Evolutionary conservation across 768 basidiomycete genomes (phyloP).

Genomic region (Trametes gibbosa): DNA sequence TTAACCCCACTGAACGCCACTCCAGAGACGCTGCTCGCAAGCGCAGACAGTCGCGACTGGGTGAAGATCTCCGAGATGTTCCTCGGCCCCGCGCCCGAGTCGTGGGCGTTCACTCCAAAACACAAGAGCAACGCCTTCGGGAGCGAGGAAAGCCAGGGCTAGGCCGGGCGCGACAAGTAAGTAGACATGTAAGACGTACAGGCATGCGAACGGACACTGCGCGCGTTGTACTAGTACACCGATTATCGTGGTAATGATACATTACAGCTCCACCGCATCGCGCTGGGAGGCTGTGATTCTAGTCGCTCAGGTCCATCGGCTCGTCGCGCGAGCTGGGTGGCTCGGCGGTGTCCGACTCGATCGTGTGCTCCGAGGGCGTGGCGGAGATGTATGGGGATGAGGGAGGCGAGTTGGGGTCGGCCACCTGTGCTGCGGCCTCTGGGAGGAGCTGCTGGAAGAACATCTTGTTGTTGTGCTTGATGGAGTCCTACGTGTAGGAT

Average conservation of each 20-base stretch:
- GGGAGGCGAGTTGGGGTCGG: conserved; percentile 26
- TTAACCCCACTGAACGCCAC: not conserved
- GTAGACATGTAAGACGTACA: not conserved
- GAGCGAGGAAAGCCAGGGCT: conserved; percentile 60
- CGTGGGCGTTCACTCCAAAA: conserved; percentile 86
- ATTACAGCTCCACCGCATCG: not conserved
- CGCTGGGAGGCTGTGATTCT: not conserved
- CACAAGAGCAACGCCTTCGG: conserved; percentile 87
- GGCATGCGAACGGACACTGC: not conserved
- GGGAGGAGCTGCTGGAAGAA: conserved; percentile 36
- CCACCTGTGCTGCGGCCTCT: conserved; percentile 23
- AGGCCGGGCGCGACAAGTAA: not conserved
- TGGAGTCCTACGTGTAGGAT: conserved; percentile 28
- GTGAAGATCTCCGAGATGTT: conserved; percentile 95
- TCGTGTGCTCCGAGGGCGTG: conserved; percentile 23
- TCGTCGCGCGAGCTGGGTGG: conserved; percentile 22
- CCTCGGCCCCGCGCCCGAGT: conserved; percentile 79
- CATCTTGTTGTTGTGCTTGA: conserved; percentile 36
- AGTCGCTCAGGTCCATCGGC: conserved; percentile 22
- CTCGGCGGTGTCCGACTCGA: conserved; percentile 21
- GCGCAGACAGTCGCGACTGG: conserved; percentile 81
- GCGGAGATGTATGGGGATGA: conserved; percentile 16
- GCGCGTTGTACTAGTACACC: not conserved
- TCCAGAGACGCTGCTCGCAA: conserved; percentile 80
- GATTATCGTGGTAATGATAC: not conserved